Evolutionary conservation across 148 eudicot species (phyloP).

Genomic region (Chenopodium quinoa): DNA sequence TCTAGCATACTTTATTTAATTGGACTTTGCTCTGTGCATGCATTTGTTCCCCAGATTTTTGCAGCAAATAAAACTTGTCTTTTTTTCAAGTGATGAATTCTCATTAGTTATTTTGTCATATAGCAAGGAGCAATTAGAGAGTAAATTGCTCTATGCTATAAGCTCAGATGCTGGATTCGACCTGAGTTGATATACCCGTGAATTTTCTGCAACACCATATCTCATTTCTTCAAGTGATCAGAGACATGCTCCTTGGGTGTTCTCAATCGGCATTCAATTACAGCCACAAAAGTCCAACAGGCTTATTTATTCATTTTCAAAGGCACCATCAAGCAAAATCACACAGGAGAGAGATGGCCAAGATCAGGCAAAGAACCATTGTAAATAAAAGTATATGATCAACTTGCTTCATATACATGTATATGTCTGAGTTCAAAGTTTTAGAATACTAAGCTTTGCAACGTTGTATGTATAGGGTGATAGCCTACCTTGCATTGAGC

Average conservation of each 20-base stretch:
- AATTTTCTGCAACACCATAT: background rate
- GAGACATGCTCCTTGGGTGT: slow-evolving; percentile 11
- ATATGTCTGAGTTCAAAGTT: slow-evolving; percentile 1
- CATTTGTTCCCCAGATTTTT: background rate
- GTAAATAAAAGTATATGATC: slow-evolving; percentile 32
- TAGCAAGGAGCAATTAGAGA: slow-evolving; percentile 93
- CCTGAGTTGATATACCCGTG: slow-evolving; percentile 50
- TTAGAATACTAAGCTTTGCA: slow-evolving; percentile 1
- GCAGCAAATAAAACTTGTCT: background rate
- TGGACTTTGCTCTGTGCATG: background rate
- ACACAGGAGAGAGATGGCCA: slow-evolving; percentile 5
- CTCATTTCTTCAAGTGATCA: background rate
- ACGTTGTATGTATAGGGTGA: slow-evolving; percentile 14
- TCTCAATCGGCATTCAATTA: slow-evolving; percentile 12
- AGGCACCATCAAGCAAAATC: background rate
- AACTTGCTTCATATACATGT: slow-evolving; percentile 28
- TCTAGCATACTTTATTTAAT: background rate
- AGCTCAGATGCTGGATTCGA: slow-evolving; percentile 96
- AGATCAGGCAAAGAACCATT: slow-evolving; percentile 4
- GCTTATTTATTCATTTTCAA: slow-evolving; percentile 4
- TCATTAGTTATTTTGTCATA: slow-evolving; percentile 7
- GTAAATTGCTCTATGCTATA: slow-evolving; percentile 83
- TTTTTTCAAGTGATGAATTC: background rate
- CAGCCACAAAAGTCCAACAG: background rate
- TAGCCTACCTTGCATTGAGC: background rate